Evolutionary conservation across 345 rosid species (phyloP), one percentile per base, ranked within the genome.

Genomic region (Zanthoxylum bungeanum): DNA sequence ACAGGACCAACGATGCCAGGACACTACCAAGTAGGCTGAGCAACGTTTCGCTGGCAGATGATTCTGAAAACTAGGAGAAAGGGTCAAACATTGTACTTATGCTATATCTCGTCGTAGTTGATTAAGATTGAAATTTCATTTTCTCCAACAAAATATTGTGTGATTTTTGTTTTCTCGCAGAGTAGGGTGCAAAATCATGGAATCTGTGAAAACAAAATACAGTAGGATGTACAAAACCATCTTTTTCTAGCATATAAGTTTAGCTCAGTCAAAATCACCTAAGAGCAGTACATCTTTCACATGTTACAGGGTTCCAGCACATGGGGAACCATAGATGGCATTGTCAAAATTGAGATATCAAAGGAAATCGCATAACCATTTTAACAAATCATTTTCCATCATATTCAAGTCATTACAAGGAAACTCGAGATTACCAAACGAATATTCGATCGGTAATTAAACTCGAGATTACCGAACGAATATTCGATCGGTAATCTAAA

Each of bases 1-100:
- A 57, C 36, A 81, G 71, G 50, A 61, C 46, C 61, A 64, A 25
- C 60, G 83, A 78, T 8, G 78, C n/a, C 39, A 75, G 36, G 71
- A 10, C 72, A 24, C 66, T 60, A 42, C 82, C 78, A 1, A 78
- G 85, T 49, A 73, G 85, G 80, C 78, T 78, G 10, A 81, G 85
- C 73, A 81, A 81, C 73, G 85, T 78, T 36, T 82, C 88, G 0
- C 51, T 75, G 72, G 85, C 87, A 39, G 79, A 76, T 70, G 79
- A 79, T 39, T n/a, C 51, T 3, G 60, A 75, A 66, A 66, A 75
- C 31, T 76, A 79, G 44, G 53, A 34, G 19, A 12, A 31, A 58
- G 42, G 44, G 31, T 57, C 44, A 4, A 10, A 25, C 0, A 12
- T 30, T 47, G 27, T 24, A 40, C 21, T 8, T 58, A 50, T 51